Conservation (phyloP, 768 basidiomycete genomes). For the Termitomyces sp. region DNA sequence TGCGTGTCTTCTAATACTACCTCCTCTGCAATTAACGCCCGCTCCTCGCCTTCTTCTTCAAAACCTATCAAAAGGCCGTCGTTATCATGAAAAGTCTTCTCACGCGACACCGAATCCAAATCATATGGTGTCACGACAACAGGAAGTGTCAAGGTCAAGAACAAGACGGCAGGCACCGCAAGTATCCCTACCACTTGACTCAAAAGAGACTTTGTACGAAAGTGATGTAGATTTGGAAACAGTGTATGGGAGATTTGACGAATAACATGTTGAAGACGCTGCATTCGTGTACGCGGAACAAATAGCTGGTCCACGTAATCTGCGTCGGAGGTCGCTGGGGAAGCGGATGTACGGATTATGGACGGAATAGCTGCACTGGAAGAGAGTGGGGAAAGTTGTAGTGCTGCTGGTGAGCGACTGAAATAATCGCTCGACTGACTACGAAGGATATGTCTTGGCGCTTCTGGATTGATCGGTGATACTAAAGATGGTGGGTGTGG, state of each 20-base stretch:
- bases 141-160: slow-evolving; percentile 83
- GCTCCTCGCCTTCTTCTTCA: slow-evolving; percentile 71
- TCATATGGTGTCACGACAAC: slow-evolving; percentile 72
- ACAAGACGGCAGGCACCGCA: slow-evolving; percentile 82
- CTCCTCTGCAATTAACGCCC: slow-evolving; percentile 68
- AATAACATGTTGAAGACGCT: slow-evolving; percentile 33
- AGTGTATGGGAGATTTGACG: slow-evolving; percentile 52
- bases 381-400: slow-evolving; percentile 6
- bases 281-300: slow-evolving; percentile 34
- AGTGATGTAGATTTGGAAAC: slow-evolving; percentile 81
- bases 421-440: slow-evolving; percentile 15
- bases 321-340: slow-evolving; percentile 32
- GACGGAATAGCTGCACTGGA: slow-evolving; percentile 39
- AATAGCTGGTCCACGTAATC: slow-evolving; percentile 34
- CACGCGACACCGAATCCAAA: slow-evolving; percentile 23
- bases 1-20: slow-evolving; percentile 67
- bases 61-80: slow-evolving; percentile 58
- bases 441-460: slow-evolving; percentile 12
- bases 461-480: slow-evolving; percentile 20
- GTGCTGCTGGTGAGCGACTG: background rate
- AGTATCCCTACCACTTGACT: slow-evolving; percentile 73
- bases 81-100: slow-evolving; percentile 31
- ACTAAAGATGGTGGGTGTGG: slow-evolving; percentile 20
- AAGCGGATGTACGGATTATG: slow-evolving; percentile 54
- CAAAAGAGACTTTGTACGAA: slow-evolving; percentile 62